Percentiles rank a stretch among this genome's conserved stretches.
Conservation (phyloP, 1,284 basidiomycete species). For the Hymenochaete sp. region DNA sequence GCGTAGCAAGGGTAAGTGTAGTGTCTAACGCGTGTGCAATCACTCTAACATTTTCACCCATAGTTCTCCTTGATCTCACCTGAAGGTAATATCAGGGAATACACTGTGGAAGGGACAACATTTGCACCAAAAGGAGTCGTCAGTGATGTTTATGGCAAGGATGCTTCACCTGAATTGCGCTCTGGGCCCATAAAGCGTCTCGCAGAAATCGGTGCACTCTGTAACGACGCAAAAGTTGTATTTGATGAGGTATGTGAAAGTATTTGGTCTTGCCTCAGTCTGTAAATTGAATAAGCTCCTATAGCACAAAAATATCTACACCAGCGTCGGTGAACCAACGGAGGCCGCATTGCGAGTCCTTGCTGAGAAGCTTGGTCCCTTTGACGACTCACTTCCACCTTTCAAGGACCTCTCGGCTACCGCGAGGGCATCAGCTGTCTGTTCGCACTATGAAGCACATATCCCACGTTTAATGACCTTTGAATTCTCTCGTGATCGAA, state of each 20-base stretch:
- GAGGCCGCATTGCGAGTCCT: slow-evolving; percentile 92
- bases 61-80: slow-evolving; percentile 72
- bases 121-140: slow-evolving; percentile 79
- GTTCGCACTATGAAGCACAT: slow-evolving; percentile 68
- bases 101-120: slow-evolving; percentile 80
- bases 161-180: slow-evolving; percentile 45
- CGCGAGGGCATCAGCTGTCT: slow-evolving; percentile 74
- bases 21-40: slow-evolving; percentile 2
- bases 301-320: slow-evolving; percentile 70
- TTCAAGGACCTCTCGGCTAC: slow-evolving; percentile 50
- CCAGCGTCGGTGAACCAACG: slow-evolving; percentile 92
- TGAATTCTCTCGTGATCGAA: slow-evolving; percentile 96
- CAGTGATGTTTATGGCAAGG: slow-evolving; percentile 54
- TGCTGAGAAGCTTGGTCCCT: slow-evolving; percentile 71
- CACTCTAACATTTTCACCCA: slow-evolving; percentile 16
- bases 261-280: not conserved
- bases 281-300: slow-evolving; percentile 10
- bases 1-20: slow-evolving; percentile 66
- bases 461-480: slow-evolving; percentile 85
- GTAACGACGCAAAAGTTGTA: slow-evolving; percentile 88
- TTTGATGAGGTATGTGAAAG: slow-evolving; percentile 57
- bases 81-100: slow-evolving; percentile 53
- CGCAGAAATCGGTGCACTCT: slow-evolving; percentile 84
- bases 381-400: slow-evolving; percentile 33
- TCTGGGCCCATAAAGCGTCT: slow-evolving; percentile 73